These are phyloP conservation scores for Rhodotorula graminis DNA, from an alignment of 768 basidiomycete species.

Conservation along the genomic window DNA sequence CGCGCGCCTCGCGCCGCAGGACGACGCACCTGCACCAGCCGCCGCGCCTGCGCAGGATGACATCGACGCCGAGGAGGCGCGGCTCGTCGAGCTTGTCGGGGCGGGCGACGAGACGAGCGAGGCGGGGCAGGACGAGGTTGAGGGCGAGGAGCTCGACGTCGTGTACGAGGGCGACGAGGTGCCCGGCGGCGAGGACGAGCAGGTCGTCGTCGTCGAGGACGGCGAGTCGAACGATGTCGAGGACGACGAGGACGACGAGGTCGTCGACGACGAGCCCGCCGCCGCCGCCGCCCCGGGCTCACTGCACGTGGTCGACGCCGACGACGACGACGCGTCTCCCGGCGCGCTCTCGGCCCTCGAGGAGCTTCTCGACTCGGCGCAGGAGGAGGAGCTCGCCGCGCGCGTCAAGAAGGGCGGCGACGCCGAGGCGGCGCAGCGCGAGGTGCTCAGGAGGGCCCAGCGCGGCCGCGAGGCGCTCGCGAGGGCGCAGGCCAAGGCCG, in stretches of 20 bases:
- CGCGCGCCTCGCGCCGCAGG: neutral
- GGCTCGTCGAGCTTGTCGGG: neutral
- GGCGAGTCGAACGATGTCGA: neutral
- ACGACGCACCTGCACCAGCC: neutral
- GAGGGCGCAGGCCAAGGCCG: neutral
- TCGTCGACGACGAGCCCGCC: neutral
- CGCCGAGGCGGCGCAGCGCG: neutral
- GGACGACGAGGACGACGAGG: too few relatives aligned
- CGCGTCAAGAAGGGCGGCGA: neutral
- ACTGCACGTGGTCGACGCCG: neutral
- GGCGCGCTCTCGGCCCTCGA: conserved; percentile 6
- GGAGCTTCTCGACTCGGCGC: conserved; percentile 8
- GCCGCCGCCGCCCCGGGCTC: neutral
- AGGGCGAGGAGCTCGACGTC: conserved; percentile 2
- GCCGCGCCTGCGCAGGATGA: neutral
- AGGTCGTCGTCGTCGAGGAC: conserved; percentile 5
- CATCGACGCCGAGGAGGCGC: neutral
- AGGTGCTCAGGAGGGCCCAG: neutral
- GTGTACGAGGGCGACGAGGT: conserved; percentile 3
- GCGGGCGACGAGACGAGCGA: neutral
- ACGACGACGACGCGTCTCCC: neutral
- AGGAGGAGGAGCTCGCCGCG: neutral
- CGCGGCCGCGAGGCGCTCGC: neutral
- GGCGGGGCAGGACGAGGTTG: conserved; percentile 1
- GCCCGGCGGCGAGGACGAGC: neutral